phyloP scores from a whole-genome alignment of 179 eudicot genomes.

The Monotropa hypopitys region DNA sequence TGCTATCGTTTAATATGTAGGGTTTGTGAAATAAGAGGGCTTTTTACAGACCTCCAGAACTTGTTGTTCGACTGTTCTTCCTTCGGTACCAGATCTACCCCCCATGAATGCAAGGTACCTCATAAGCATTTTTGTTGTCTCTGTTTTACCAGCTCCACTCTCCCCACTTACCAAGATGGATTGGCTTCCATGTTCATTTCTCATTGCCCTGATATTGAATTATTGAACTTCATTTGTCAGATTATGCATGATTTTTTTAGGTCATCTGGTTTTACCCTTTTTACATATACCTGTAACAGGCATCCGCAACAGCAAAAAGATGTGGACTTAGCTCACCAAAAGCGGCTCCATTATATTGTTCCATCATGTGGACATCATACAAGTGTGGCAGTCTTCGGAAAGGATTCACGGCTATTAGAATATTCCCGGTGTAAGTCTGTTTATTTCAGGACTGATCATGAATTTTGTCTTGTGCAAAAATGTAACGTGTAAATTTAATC shows the following conservation, averaged over 20 bases:
- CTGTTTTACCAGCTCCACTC: slow-evolving; percentile 98
- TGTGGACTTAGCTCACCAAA: slow-evolving; percentile 94
- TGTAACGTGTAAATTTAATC: background rate
- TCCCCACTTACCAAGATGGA: slow-evolving; percentile 95
- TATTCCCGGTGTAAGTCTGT: slow-evolving; percentile 90
- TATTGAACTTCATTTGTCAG: background rate
- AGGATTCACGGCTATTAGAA: slow-evolving; percentile 91
- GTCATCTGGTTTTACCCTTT: background rate
- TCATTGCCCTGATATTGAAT: slow-evolving; percentile 36
- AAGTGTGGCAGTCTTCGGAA: slow-evolving; percentile 88
- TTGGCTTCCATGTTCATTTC: slow-evolving; percentile 54
- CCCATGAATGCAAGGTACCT: slow-evolving; percentile 91
- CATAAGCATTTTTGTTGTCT: slow-evolving; percentile 99
- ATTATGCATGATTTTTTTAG: background rate
- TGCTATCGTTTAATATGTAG: background rate
- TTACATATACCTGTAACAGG: slow-evolving; percentile 56
- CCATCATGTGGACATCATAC: slow-evolving; percentile 78
- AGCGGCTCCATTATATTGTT: slow-evolving; percentile 78
- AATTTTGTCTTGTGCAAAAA: background rate
- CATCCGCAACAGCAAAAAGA: slow-evolving; percentile 86
- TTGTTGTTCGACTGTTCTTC: slow-evolving; percentile 92
- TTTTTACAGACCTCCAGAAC: slow-evolving; percentile 59
- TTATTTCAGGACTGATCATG: slow-evolving; percentile 10
- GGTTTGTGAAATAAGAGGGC: background rate
- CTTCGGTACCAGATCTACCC: slow-evolving; percentile 78